Conservation (phyloP, 495 filamentous ascomycete species). For the Hyaloscypha variabilis region DNA sequence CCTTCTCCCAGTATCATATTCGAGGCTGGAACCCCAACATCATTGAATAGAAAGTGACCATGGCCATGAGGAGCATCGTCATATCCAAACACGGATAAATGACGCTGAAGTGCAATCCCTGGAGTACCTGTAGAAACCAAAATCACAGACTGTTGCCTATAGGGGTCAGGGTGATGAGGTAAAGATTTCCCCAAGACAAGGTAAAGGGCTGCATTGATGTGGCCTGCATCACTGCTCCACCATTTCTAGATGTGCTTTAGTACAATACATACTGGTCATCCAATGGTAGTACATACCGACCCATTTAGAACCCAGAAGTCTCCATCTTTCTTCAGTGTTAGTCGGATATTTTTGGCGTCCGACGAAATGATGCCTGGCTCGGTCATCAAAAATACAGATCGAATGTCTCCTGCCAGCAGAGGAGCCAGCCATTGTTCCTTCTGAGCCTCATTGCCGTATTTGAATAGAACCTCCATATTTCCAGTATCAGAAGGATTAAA, state of each 20-base stretch:
- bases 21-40: conserved; percentile 75
- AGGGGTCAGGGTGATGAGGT: conserved; percentile 67
- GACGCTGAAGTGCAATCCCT: conserved; percentile 80
- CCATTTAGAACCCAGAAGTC: conserved; percentile 85
- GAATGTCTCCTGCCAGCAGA: conserved; percentile 79
- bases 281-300: conserved; percentile 52
- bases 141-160: conserved; percentile 86
- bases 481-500: conserved; percentile 89
- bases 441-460: conserved; percentile 85
- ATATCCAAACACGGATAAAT: conserved; percentile 90
- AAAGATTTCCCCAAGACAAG: conserved; percentile 89
- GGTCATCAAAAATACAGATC: conserved; percentile 91
- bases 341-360: conserved; percentile 84
- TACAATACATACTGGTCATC: neutral
- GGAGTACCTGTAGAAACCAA: conserved; percentile 73
- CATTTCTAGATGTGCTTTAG: conserved; percentile 65
- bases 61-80: conserved; percentile 94
- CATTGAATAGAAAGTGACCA: conserved; percentile 81
- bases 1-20: conserved; percentile 87
- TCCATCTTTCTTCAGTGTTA: conserved; percentile 77
- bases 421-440: conserved; percentile 84
- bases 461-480: conserved; percentile 93
- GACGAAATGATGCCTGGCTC: conserved; percentile 83
- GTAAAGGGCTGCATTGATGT: conserved; percentile 85
- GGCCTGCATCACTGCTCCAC: conserved; percentile 93